Evolutionary conservation across 345 rosid species (phyloP), one percentile per base, ranked within the genome.

Genomic region (Populus davidiana): DNA sequence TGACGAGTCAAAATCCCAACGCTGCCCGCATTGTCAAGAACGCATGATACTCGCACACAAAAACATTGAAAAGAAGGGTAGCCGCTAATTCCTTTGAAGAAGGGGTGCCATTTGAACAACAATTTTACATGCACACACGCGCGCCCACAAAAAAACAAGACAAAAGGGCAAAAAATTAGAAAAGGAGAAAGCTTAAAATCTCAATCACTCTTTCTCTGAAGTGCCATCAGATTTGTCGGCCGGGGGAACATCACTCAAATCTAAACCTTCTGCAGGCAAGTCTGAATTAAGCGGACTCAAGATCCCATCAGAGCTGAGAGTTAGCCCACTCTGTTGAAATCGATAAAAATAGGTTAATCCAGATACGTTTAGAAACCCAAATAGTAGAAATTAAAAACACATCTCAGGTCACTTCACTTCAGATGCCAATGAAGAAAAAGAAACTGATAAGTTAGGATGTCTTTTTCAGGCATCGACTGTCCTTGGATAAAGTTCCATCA

Each of bases 211-310:
- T 14, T 65, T 25, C 64, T 54, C 25, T 21, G 25, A 8, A 7
- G 23, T 54, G 9, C 11, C 61, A 49, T 79, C 61, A 81, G 52
- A 68, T 2, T 82, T 87, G 7, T 62, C 83, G 0, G 88, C 92
- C 1, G 80, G 14, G 2, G 88, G 88, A 79, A 88, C 77, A 13
- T 82, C 89, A 41, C 90, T 87, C 73, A 92, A 88, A 80, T 93
- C 93, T 35, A 96, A 86, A 23, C 94, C 97, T 66, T 93, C 98
- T 8, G 85, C 95, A 0, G 96, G 98, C 73, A 92, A 79, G 67
- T 92, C 95, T 23, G 97, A 85, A 25, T 85, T 77, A 29, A 89
- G 82, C 0, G 92, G 91, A 74, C 98, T 97, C 85, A 93, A 75
- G 21, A 91, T 89, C 67, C 96, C 99, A 36, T 91, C 98, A 0